Evolutionary conservation across 805 yeast species (phyloP).

Genomic region (Maudiozyma turicensis): DNA sequence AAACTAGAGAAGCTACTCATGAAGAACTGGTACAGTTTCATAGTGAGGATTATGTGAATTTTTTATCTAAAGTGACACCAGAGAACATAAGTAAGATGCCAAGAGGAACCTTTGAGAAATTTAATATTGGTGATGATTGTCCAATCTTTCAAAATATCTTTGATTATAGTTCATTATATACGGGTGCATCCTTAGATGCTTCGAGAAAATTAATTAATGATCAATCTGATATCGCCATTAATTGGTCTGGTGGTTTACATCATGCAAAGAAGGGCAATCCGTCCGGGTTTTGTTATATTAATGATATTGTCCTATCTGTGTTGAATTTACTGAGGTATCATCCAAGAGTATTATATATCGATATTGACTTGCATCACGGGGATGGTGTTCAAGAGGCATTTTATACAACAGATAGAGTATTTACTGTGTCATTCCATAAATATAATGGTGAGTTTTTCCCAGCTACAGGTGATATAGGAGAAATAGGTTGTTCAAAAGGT

Average conservation of each 20-base stretch:
- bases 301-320: slow-evolving; percentile 82
- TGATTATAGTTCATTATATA: slow-evolving; percentile 67
- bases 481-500: slow-evolving; percentile 77
- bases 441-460: slow-evolving; percentile 87
- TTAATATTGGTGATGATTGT: slow-evolving; percentile 94
- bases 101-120: slow-evolving; percentile 41
- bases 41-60: slow-evolving; percentile 75
- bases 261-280: slow-evolving; percentile 90
- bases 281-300: slow-evolving; percentile 83
- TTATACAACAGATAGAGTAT: slow-evolving; percentile 82
- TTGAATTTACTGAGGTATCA: slow-evolving; percentile 69
- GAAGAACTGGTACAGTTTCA: slow-evolving; percentile 79
- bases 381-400: slow-evolving; percentile 95
- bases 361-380: slow-evolving; percentile 88
- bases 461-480: slow-evolving; percentile 82
- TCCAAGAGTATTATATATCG: slow-evolving; percentile 80
- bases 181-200: slow-evolving; percentile 89
- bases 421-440: slow-evolving; percentile 86
- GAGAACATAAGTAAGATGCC: slow-evolving; percentile 51
- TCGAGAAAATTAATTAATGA: slow-evolving; percentile 73
- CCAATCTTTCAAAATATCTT: slow-evolving; percentile 74
- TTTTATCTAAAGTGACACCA: slow-evolving; percentile 68
- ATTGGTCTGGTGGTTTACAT: slow-evolving; percentile 89
- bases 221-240: slow-evolving; percentile 83
- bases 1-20: slow-evolving; percentile 72